Conservation (phyloP, 495 filamentous ascomycete species). For the Penicillium dipodomyicola region DNA sequence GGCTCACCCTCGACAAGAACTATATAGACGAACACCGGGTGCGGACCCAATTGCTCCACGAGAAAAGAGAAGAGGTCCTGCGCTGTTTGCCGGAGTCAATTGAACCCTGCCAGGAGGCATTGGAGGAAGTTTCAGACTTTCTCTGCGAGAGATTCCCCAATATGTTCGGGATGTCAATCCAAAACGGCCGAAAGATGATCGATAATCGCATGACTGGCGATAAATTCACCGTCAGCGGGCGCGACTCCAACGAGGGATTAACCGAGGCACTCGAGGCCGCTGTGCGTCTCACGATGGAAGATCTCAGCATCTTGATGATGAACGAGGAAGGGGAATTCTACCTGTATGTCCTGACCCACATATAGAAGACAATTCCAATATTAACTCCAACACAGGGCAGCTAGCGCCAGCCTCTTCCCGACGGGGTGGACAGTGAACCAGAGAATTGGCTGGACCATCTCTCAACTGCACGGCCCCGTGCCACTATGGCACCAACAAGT, state of each 20-base stretch:
- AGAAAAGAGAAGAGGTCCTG: slow-evolving; percentile 44
- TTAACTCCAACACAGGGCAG: slow-evolving; percentile 34
- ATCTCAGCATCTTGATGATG: slow-evolving; percentile 54
- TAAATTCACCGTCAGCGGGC: slow-evolving; percentile 37
- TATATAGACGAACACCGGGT: slow-evolving; percentile 51
- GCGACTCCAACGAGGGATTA: slow-evolving; percentile 24
- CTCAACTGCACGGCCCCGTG: slow-evolving; percentile 50
- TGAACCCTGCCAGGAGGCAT: slow-evolving; percentile 49
- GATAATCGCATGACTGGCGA: slow-evolving; percentile 52
- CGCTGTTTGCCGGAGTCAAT: slow-evolving; percentile 50
- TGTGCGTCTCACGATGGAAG: slow-evolving; percentile 57
- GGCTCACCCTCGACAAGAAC: slow-evolving; percentile 54
- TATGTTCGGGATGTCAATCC: slow-evolving; percentile 41
- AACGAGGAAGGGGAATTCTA: slow-evolving; percentile 50
- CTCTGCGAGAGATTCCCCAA: slow-evolving; percentile 48
- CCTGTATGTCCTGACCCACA: slow-evolving; percentile 35
- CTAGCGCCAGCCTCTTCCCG: slow-evolving; percentile 57
- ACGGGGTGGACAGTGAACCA: slow-evolving; percentile 56
- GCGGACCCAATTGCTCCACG: slow-evolving; percentile 41
- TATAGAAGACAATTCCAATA: not conserved
- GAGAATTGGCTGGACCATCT: slow-evolving; percentile 54
- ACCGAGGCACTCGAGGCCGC: slow-evolving; percentile 54
- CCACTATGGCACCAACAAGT: slow-evolving; percentile 56
- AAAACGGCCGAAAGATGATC: slow-evolving; percentile 33
- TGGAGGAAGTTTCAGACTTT: slow-evolving; percentile 51